Evolutionary conservation across 495 filamentous ascomycete species (phyloP), one percentile per base, ranked within the genome.

Genomic region (Chaetomidium leptoderma): DNA sequence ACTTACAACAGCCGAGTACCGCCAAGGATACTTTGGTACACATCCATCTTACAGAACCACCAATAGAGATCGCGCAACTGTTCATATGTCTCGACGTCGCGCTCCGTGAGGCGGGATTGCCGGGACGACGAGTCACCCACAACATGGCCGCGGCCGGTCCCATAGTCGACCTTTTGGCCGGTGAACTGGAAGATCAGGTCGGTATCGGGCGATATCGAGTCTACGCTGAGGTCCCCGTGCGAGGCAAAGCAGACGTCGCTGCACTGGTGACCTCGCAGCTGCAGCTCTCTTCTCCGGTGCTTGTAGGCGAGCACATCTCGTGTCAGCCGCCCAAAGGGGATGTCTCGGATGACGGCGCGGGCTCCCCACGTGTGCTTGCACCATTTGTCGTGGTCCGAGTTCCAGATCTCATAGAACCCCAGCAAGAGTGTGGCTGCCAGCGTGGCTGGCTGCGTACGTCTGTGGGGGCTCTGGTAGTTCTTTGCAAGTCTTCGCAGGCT

Each of bases 21-120:
- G 63, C 93, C 92, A 35, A 98, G 74, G 56, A 97, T 80, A 66
- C 90, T 91, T 69, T 97, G 92, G 63, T 91, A 89, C 6, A 86
- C 82, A 72, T 98, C 93, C 72, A 96, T 92, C 72, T 96, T 95
- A 53, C 79, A 85, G 71, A 87, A 98, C 91, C 90, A 97, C 93
- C 93, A 98, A 73, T 88, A 95, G 29, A 98, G 76, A 72, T 98
- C 93, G 53, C 86, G 83, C 52, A 95, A 81, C 36, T 88, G 82
- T 66, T 90, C 84, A 64, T 88, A 95, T 24, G 74, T 81, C 58
- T 92, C 88, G 48, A 92, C 79, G 47, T 93, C 90, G 55, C 84
- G 86, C 19, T 82, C 77, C 4, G 83, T 83, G 26, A 23, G 33
- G 24, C 40, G 40, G 19, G 39, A 45, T n/a, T 42, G 37, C 23